phyloP scores from a whole-genome alignment of 805 yeast genomes.

The Sugiyamaella chiloensis region DNA sequence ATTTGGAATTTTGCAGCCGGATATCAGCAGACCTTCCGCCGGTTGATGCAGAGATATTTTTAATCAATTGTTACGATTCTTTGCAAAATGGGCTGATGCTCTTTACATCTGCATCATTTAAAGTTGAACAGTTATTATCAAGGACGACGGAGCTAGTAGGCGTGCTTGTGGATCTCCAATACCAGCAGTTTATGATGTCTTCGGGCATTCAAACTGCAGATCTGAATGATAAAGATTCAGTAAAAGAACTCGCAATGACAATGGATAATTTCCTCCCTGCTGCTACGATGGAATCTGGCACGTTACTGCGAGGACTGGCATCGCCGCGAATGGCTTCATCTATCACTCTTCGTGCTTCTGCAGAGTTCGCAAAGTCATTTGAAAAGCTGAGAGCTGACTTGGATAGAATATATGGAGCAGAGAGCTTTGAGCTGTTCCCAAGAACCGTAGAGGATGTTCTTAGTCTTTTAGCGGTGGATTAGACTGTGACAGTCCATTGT shows the following conservation, averaged over 20 bases:
- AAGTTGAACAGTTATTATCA: slow-evolving; percentile 30
- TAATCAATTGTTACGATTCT: slow-evolving; percentile 37
- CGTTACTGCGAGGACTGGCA: slow-evolving; percentile 28
- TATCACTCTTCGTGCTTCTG: slow-evolving; percentile 31
- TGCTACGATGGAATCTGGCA: slow-evolving; percentile 32
- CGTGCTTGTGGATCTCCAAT: slow-evolving; percentile 30
- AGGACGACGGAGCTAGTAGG: slow-evolving; percentile 28
- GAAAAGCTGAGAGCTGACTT: slow-evolving; percentile 29
- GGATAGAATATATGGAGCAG: slow-evolving; percentile 26
- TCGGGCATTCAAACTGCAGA: slow-evolving; percentile 24
- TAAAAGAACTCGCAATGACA: slow-evolving; percentile 21
- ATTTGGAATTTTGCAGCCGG: slow-evolving; percentile 29
- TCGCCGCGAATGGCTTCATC: slow-evolving; percentile 35
- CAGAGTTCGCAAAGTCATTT: slow-evolving; percentile 33
- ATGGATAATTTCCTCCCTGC: slow-evolving; percentile 37
- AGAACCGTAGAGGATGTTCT: slow-evolving; percentile 30
- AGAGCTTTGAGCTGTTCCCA: slow-evolving; percentile 25
- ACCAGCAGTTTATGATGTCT: slow-evolving; percentile 17
- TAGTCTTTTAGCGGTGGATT: slow-evolving; percentile 26
- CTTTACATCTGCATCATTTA: slow-evolving; percentile 30
- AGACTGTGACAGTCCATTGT: too few species aligned
- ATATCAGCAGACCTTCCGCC: slow-evolving; percentile 27
- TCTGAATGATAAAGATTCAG: slow-evolving; percentile 6
- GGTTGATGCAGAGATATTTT: slow-evolving; percentile 33
- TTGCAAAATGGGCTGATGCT: slow-evolving; percentile 31